A percentile compares a stretch with the other conserved stretches of the same genome.
These are phyloP conservation scores for Diplodia intermedia DNA, from an alignment of 2,329 filamentous ascomycete species.

Conservation along the genomic window DNA sequence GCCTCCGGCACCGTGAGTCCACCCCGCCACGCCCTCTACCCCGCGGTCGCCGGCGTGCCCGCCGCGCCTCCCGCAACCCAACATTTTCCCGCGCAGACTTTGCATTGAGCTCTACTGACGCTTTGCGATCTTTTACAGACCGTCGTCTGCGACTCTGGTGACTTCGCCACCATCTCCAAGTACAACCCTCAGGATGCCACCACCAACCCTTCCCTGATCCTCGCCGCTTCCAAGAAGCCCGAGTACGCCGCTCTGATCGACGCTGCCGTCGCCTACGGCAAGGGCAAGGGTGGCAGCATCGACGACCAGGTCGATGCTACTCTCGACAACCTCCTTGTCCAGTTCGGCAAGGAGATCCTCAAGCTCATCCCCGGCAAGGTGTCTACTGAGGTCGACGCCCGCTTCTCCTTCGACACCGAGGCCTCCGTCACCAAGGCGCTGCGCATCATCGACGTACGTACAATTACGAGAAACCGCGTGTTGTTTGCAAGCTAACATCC, in stretches of 20 bases:
- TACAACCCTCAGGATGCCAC: constrained; percentile 99
- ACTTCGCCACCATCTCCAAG: constrained; percentile 86
- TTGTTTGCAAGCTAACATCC: constrained; percentile 38
- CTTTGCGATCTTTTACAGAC: constrained; percentile 61
- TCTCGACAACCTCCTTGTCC: constrained; percentile 91
- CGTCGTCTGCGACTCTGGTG: constrained; percentile 97
- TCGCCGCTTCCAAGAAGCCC: constrained; percentile 96
- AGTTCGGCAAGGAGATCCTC: constrained; percentile 98
- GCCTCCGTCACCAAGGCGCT: constrained; percentile 93
- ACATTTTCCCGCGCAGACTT: constrained; percentile 17
- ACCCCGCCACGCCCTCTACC: constrained; percentile 38
- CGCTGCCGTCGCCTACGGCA: constrained; percentile 82
- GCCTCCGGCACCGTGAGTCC: constrained; percentile 88
- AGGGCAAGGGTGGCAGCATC: constrained; percentile 70
- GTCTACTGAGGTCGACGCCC: constrained; percentile 96
- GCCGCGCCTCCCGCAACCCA: constrained; percentile 29
- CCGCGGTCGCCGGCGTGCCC: constrained; percentile 29
- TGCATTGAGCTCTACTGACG: constrained; percentile 33
- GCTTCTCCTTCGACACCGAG: constrained; percentile 94
- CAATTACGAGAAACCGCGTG: background rate
- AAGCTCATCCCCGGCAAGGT: constrained; percentile 98
- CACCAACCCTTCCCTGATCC: constrained; percentile 98
- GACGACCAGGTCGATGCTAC: constrained; percentile 88
- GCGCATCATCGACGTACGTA: constrained; percentile 87
- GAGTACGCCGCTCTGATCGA: constrained; percentile 96